Base-by-base conservation (phyloP, 768 basidiomycete genomes). In the Lentinula raphanica region DNA sequence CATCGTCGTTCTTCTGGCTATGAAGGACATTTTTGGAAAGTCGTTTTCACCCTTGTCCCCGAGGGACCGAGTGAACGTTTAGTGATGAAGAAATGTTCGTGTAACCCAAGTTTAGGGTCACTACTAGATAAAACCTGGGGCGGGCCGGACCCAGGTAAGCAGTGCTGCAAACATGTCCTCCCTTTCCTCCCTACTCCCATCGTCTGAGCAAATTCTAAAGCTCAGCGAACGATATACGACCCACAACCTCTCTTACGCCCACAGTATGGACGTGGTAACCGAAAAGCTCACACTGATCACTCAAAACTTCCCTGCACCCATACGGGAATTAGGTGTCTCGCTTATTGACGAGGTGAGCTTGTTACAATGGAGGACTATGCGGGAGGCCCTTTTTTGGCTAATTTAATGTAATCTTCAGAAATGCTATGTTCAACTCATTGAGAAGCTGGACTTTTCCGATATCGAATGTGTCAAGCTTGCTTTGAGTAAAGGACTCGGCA, bases 371-470 rank as follows among this genome's bases (percentile, higher is more conserved):
- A 11, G 19, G 36, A 29, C 29, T 38, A 9, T n/a, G 5, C 28
- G 19, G 27, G 3, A n/a, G 28, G 46, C 54, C 61, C 58, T 19
- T 36, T 21, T 60, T 62, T 25, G 6, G 21, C 40, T 23, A 13
- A 44, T 13, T 44, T n/a, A n/a, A n/a, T n/a, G n/a, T n/a, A n/a
- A n/a, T 25, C 36, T 2, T 19, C 32, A 94, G 93, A 82, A 90
- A 82, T 98, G 96, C 71, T 98, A 97, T 75, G 78, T 80, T 42
- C 87, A 90, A 57, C 84, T 98, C n/a, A 84, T 98, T 36, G 91
- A 92, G 74, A 83, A 98, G 69, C 81, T 96, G 56, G 74, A 97
- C 71, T 62, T 97, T 23, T 61, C 65, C 12, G 88, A 97, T 69
- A 76, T 85, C 7, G 77, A 88, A 58, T 99, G 96, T 72, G 76